Percentiles rank a stretch among this genome's conserved stretches.
These are phyloP conservation scores for Russula griseocarnosa DNA, from an alignment of 768 basidiomycete species.

Conservation along the genomic window DNA sequence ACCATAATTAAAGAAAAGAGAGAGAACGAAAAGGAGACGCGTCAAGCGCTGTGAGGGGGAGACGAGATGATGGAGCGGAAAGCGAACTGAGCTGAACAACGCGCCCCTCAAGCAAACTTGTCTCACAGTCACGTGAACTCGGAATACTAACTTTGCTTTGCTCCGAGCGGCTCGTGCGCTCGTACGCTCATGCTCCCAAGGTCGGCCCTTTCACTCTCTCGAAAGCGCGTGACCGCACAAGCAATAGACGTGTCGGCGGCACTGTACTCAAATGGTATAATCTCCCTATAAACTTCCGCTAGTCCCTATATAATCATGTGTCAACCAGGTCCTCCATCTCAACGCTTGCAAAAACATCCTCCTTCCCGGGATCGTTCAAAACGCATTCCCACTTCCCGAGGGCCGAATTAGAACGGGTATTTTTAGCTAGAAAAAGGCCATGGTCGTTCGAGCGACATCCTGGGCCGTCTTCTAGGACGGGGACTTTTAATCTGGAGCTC, in stretches of 20 bases:
- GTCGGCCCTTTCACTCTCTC: conserved; percentile 15
- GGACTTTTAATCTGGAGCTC: conserved; percentile 20
- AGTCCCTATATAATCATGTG: not conserved
- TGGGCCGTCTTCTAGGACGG: not conserved
- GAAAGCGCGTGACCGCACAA: conserved; percentile 10
- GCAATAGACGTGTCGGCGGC: not conserved
- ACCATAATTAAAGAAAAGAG: conserved; percentile 27
- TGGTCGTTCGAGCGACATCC: conserved; percentile 8
- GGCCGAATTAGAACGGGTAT: too few species aligned
- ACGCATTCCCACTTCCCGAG: not conserved
- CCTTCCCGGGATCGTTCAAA: conserved; percentile 14
- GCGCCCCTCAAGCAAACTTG: not conserved
- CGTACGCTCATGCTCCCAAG: conserved; percentile 21
- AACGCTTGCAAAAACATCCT: not conserved
- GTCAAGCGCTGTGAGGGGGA: conserved; percentile 20
- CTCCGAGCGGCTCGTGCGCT: not conserved
- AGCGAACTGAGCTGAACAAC: not conserved
- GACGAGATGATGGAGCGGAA: conserved; percentile 14
- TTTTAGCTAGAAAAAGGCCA: not conserved
- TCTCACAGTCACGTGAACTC: conserved; percentile 17
- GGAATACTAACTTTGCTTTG: too few species aligned
- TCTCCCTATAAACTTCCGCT: not conserved
- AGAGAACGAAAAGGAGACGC: conserved; percentile 11
- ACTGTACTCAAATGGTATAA: conserved; percentile 17
- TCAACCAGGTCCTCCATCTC: not conserved